phyloP scores from a whole-genome alignment of 257 asterid genomes.

The Linderniella brevidens region DNA sequence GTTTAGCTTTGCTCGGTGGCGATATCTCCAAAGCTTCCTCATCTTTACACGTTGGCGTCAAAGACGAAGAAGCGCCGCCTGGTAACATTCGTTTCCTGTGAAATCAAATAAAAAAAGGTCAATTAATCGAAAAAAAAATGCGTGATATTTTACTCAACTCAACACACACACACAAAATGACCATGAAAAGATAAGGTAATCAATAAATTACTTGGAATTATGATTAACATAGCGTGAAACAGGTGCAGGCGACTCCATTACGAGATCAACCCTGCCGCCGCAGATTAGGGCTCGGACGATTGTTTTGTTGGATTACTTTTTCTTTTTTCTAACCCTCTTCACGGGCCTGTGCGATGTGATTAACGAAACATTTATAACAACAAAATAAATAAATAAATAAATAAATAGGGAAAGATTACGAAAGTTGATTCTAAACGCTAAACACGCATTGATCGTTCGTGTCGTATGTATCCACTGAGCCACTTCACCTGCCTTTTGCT shows the following conservation, averaged over 20 bases:
- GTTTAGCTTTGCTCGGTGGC: constrained; percentile 21
- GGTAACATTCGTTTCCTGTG: constrained; percentile 52
- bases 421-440: too few species aligned
- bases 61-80: constrained; percentile 36
- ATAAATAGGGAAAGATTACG: too few species aligned
- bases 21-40: constrained; percentile 41
- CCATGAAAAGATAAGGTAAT: background rate
- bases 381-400: too few species aligned
- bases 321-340: too few species aligned
- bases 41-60: constrained; percentile 22
- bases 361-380: too few species aligned
- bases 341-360: too few species aligned
- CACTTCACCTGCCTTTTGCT: too few species aligned
- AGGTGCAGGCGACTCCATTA: constrained; percentile 68
- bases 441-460: too few species aligned
- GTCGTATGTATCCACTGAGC: too few species aligned
- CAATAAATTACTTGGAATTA: constrained; percentile 29
- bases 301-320: too few species aligned
- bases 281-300: constrained; percentile 13
- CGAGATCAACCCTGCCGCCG: too few species aligned
- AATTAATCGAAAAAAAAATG: constrained; percentile 11
- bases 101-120: constrained; percentile 7
- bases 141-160: background rate
- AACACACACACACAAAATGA: background rate
- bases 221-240: constrained; percentile 23